A percentile compares a stretch with the other conserved stretches of the same genome.
Conservation (phyloP, 495 filamentous ascomycete species). For the Tuber umbilicatum region DNA sequence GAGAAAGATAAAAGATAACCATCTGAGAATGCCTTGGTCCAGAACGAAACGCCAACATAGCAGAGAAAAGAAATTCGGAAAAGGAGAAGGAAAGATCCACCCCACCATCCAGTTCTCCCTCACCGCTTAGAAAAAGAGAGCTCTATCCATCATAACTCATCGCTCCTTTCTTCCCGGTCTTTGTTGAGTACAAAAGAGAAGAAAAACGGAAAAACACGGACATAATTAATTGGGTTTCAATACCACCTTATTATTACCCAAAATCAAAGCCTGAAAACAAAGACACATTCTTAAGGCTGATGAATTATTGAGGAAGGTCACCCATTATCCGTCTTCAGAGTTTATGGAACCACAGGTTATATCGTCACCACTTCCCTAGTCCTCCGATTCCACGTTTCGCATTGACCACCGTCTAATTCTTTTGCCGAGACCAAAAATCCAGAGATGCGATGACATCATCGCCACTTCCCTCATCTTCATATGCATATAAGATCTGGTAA, state of each 20-base stretch:
- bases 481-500: slow-evolving; percentile 80
- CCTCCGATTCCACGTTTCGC: slow-evolving; percentile 8
- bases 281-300: slow-evolving; percentile 6
- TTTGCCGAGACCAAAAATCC: slow-evolving; percentile 75
- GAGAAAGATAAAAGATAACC: neutral
- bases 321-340: slow-evolving; percentile 12
- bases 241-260: slow-evolving; percentile 11
- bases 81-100: neutral
- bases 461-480: slow-evolving; percentile 83
- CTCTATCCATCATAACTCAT: slow-evolving; percentile 1
- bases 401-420: slow-evolving; percentile 4
- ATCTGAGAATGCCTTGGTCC: slow-evolving; percentile 1
- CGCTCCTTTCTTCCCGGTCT: neutral
- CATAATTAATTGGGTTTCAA: slow-evolving; percentile 30
- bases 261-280: slow-evolving; percentile 10
- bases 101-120: neutral
- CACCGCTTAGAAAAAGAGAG: neutral
- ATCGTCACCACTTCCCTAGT: neutral
- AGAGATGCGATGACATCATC: slow-evolving; percentile 90
- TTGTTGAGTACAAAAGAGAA: neutral
- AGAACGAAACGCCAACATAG: neutral
- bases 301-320: neutral
- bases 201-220: neutral
- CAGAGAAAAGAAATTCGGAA: neutral
- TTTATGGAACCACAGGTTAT: neutral